Percentiles rank a stretch among this genome's conserved stretches.
These are phyloP conservation scores for Vaccinium vitisidaea DNA, from an alignment of 148 eudicot genomes.

Conservation along the genomic window DNA sequence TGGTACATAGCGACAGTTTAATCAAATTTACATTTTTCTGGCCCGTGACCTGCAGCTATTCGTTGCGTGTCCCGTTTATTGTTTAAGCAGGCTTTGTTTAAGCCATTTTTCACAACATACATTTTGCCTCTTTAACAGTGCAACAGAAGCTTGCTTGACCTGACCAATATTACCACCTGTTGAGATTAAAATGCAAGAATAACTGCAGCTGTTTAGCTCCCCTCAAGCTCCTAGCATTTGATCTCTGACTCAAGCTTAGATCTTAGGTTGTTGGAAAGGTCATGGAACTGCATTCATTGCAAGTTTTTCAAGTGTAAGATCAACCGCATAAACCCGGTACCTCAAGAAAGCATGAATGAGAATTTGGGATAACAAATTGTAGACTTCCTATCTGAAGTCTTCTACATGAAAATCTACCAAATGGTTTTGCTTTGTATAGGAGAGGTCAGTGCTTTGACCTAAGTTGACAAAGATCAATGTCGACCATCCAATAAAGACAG, in stretches of 20 bases:
- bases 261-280: background rate
- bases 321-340: background rate
- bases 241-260: background rate
- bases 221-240: background rate
- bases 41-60: background rate
- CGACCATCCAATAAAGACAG: too few relatives aligned
- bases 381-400: background rate
- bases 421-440: background rate
- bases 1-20: background rate
- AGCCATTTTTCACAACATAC: background rate
- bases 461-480: too few relatives aligned
- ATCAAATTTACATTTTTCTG: background rate
- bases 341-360: background rate
- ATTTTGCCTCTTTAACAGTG: background rate
- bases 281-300: background rate
- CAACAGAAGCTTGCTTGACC: background rate
- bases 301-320: background rate
- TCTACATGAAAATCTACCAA: background rate
- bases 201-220: background rate
- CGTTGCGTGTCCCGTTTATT: background rate
- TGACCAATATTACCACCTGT: background rate
- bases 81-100: background rate
- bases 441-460: too few relatives aligned
- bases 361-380: background rate
- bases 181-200: background rate